phyloP scores from a whole-genome alignment of 2,329 filamentous ascomycete genomes.

The Ophiocordyceps sinensis region DNA sequence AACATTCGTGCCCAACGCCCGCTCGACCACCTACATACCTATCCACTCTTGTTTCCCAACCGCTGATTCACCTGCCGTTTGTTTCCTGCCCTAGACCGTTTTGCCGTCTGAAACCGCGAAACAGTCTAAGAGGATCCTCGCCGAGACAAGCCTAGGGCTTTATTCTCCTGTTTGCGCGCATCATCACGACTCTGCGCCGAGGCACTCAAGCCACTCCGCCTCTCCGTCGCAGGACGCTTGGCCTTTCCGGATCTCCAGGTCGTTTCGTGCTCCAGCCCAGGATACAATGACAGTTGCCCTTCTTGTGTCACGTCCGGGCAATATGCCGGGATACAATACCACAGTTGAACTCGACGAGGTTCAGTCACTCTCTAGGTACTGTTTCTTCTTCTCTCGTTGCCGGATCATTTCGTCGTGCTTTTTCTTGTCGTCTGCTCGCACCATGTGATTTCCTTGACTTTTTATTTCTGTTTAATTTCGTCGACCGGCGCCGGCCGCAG shows the following conservation, averaged over 20 bases:
- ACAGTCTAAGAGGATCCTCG: slow-evolving; percentile 3
- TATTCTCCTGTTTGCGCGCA: slow-evolving; percentile 10
- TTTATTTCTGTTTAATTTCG: neutral
- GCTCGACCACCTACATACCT: slow-evolving; percentile 11
- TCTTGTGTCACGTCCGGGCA: slow-evolving; percentile 30
- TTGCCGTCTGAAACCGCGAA: slow-evolving; percentile 9
- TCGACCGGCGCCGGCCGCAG: neutral
- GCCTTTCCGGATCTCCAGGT: slow-evolving; percentile 14
- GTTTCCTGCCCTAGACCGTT: slow-evolving; percentile 2
- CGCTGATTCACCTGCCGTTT: neutral
- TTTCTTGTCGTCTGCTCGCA: slow-evolving; percentile 5
- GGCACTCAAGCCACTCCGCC: slow-evolving; percentile 10
- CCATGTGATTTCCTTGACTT: slow-evolving; percentile 5
- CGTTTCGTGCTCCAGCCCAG: slow-evolving; percentile 15
- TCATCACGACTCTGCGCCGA: slow-evolving; percentile 11
- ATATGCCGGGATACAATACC: slow-evolving; percentile 39
- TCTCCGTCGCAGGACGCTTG: slow-evolving; percentile 11
- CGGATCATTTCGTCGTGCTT: slow-evolving; percentile 17
- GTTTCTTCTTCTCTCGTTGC: slow-evolving; percentile 30
- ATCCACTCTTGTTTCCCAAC: slow-evolving; percentile 6
- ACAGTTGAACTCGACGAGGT: slow-evolving; percentile 43
- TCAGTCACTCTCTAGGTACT: slow-evolving; percentile 48
- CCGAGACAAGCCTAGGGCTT: slow-evolving; percentile 10
- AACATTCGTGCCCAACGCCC: slow-evolving; percentile 24
- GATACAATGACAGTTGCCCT: slow-evolving; percentile 34